Percentiles rank a stretch among this genome's conserved stretches.
Conservation (phyloP, 768 basidiomycete genomes). For the Mycena indigotica region DNA sequence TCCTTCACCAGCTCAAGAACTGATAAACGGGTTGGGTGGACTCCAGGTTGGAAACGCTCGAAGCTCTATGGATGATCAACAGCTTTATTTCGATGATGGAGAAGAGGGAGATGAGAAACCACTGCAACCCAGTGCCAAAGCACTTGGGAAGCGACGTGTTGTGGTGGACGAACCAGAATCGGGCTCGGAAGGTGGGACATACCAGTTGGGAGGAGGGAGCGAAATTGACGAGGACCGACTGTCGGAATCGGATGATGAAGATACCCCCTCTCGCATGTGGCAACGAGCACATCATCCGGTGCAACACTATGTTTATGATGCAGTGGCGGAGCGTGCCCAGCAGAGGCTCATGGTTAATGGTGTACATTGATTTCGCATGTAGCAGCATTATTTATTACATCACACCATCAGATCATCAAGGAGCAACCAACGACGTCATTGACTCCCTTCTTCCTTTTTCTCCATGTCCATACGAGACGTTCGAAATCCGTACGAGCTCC, state of each 20-base stretch:
- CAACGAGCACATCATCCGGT: conserved; percentile 49
- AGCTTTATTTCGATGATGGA: conserved; percentile 23
- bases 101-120: conserved; percentile 42
- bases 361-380: conserved; percentile 39
- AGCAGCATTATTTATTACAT: no score
- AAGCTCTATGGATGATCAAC: conserved; percentile 4
- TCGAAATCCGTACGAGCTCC: conserved; percentile 50
- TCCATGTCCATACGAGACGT: conserved; percentile 66
- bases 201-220: conserved; percentile 48
- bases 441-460: conserved; percentile 11
- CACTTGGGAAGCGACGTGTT: conserved; percentile 80
- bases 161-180: conserved; percentile 51
- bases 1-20: conserved; percentile 65
- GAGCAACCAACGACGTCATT: not conserved
- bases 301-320: conserved; percentile 83
- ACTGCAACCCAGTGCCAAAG: conserved; percentile 79
- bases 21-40: conserved; percentile 7
- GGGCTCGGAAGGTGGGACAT: conserved; percentile 44
- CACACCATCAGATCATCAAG: no score
- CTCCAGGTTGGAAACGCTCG: not conserved
- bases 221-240: conserved; percentile 35
- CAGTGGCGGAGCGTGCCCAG: conserved; percentile 78
- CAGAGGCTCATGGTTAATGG: conserved; percentile 57
- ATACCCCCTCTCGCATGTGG: conserved; percentile 29
- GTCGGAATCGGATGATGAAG: conserved; percentile 54